phyloP scores from a whole-genome alignment of 768 basidiomycete species.

The Trametes cingulata region DNA sequence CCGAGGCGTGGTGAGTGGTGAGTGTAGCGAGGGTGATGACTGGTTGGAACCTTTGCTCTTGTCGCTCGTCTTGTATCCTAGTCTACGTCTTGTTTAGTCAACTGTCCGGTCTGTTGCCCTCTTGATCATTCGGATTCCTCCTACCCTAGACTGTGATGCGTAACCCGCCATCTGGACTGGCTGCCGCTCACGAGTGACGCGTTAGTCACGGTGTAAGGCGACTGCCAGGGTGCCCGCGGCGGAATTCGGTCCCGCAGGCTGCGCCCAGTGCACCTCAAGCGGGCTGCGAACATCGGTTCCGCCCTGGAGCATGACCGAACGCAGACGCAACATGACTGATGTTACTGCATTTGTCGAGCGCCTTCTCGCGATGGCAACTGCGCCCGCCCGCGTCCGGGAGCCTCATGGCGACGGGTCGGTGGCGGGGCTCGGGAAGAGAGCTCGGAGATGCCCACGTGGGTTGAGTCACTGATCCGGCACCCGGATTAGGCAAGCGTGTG shows the following conservation, averaged over 20 bases:
- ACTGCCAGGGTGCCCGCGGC: too few relatives aligned
- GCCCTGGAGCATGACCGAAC: neutral
- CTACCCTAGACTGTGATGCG: too few relatives aligned
- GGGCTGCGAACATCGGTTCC: neutral
- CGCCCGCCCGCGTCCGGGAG: conserved; percentile 11
- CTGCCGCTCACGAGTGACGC: too few relatives aligned
- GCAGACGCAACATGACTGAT: neutral
- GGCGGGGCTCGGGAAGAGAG: neutral
- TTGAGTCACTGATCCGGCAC: conserved; percentile 18
- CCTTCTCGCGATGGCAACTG: neutral
- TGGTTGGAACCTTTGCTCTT: neutral
- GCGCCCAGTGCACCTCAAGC: too few relatives aligned
- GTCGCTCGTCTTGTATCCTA: too few relatives aligned
- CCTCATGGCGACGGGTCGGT: conserved; percentile 12
- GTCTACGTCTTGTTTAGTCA: too few relatives aligned
- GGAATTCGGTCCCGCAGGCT: too few relatives aligned
- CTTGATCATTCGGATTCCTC: too few relatives aligned
- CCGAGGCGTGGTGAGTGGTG: neutral
- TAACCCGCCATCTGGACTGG: too few relatives aligned
- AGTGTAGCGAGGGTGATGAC: neutral
- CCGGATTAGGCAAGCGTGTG: conserved; percentile 16
- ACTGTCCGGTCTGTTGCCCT: too few relatives aligned
- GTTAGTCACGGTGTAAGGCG: too few relatives aligned
- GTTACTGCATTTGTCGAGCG: neutral
- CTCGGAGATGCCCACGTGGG: conserved; percentile 15